Conservation (phyloP, 2,329 filamentous ascomycete species). For the Colletotrichum ledebouriae region DNA sequence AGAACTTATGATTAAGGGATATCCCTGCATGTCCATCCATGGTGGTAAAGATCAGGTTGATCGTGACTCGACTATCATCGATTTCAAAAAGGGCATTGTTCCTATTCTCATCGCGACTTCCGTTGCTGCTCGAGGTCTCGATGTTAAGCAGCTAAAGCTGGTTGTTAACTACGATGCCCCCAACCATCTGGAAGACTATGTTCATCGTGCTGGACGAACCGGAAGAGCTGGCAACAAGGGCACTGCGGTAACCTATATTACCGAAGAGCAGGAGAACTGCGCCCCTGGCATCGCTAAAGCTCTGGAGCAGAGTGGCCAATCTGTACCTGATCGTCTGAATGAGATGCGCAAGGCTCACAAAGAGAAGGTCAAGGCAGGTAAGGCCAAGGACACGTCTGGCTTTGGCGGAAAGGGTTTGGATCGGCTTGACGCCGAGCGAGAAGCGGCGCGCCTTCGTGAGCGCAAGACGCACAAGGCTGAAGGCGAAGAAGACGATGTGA, state of each 20-base stretch:
- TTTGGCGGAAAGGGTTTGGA: constrained; percentile 97
- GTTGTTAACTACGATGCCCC: constrained; percentile 97
- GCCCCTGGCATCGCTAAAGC: constrained; percentile 91
- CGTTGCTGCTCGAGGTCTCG: constrained; percentile 92
- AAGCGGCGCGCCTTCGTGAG: constrained; percentile 87
- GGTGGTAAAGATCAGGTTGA: constrained; percentile 95
- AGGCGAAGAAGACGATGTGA: constrained; percentile 84
- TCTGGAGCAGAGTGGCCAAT: constrained; percentile 89
- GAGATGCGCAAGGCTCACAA: constrained; percentile 80
- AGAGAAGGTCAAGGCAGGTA: constrained; percentile 92
- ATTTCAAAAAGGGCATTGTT: constrained; percentile 92
- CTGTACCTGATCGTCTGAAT: constrained; percentile 77
- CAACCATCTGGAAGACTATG: constrained; percentile 96
- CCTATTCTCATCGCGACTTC: constrained; percentile 95
- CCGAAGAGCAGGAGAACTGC: constrained; percentile 91
- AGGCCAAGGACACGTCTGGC: constrained; percentile 88
- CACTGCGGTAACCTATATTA: constrained; percentile 94
- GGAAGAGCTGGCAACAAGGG: constrained; percentile 95
- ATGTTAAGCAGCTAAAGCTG: constrained; percentile 95
- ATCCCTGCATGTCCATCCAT: constrained; percentile 93
- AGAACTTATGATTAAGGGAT: constrained; percentile 85
- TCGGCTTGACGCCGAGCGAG: constrained; percentile 89
- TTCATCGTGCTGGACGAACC: constrained; percentile 93
- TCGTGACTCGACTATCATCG: constrained; percentile 89
- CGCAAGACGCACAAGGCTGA: constrained; percentile 92